phyloP scores from a whole-genome alignment of 2,329 filamentous ascomycete genomes.

The Nothomitra cinnamomea region DNA sequence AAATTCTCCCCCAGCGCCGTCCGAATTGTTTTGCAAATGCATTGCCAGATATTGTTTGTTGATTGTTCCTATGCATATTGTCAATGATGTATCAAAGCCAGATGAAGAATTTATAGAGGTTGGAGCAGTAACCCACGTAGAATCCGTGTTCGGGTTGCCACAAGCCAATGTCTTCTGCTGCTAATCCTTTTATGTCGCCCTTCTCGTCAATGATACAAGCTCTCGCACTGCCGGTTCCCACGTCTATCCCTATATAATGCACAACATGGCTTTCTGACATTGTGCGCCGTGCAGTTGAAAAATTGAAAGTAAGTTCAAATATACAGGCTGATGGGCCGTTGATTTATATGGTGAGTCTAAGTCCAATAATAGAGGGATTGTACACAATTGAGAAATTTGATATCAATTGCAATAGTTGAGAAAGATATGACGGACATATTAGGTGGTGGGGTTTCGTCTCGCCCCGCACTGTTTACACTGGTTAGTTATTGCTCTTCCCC shows the following conservation, averaged over 20 bases:
- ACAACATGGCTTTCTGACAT: slow-evolving; percentile 20
- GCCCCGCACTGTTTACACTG: no score
- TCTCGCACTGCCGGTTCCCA: slow-evolving; percentile 86
- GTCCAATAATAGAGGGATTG: no score
- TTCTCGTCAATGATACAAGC: slow-evolving; percentile 88
- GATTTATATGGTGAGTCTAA: no score
- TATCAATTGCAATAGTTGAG: no score
- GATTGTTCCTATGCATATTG: slow-evolving; percentile 65
- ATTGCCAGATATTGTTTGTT: slow-evolving; percentile 89
- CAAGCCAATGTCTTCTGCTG: slow-evolving; percentile 59
- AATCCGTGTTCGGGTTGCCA: slow-evolving; percentile 64
- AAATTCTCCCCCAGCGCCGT: slow-evolving; percentile 66
- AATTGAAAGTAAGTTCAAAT: no score
- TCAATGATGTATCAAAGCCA: not conserved
- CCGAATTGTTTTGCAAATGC: slow-evolving; percentile 79
- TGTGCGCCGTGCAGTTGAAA: no score
- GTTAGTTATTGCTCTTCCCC: no score
- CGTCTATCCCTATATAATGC: slow-evolving; percentile 75
- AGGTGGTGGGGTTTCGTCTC: no score
- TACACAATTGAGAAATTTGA: no score
- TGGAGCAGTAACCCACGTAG: slow-evolving; percentile 38
- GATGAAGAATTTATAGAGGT: not conserved
- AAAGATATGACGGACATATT: no score
- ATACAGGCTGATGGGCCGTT: no score
- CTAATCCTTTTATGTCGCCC: slow-evolving; percentile 65